These are phyloP conservation scores for Platanthera guangdongensis DNA, from an alignment of 106 monocot species.

Conservation along the genomic window DNA sequence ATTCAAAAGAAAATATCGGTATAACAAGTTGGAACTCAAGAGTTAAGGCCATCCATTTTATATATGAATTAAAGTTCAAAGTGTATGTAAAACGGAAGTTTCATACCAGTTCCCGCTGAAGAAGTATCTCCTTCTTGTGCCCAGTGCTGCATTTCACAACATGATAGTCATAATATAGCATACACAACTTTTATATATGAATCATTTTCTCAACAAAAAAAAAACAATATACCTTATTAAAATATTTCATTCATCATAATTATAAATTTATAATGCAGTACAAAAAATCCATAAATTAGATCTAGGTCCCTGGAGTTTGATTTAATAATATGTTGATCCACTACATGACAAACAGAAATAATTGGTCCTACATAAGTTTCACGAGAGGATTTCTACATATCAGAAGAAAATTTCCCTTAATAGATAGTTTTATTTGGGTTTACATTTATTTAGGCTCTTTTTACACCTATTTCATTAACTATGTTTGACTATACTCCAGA, in stretches of 20 bases:
- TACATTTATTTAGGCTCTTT: neutral
- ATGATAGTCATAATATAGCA: constrained; percentile 1
- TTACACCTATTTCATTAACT: neutral
- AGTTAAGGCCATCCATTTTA: no score
- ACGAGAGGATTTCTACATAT: neutral
- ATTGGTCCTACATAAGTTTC: neutral
- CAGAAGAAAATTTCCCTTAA: neutral
- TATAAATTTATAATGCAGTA: neutral
- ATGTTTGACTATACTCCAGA: neutral
- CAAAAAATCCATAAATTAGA: neutral
- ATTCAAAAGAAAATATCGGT: no score
- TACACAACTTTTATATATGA: neutral
- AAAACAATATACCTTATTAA: neutral
- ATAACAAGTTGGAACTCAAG: no score
- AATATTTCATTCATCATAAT: neutral
- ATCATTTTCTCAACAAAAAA: neutral
- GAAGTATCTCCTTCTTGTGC: constrained; percentile 70
- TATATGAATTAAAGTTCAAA: neutral
- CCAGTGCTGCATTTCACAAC: constrained; percentile 63
- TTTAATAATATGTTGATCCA: neutral
- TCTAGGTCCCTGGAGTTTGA: neutral
- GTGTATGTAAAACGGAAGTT: neutral
- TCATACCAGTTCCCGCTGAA: constrained; percentile 66
- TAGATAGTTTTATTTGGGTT: neutral
- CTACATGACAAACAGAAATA: neutral